These are phyloP conservation scores for Bremia lactucae DNA, from an alignment of 352 stramenopile species.

Conservation along the genomic window DNA sequence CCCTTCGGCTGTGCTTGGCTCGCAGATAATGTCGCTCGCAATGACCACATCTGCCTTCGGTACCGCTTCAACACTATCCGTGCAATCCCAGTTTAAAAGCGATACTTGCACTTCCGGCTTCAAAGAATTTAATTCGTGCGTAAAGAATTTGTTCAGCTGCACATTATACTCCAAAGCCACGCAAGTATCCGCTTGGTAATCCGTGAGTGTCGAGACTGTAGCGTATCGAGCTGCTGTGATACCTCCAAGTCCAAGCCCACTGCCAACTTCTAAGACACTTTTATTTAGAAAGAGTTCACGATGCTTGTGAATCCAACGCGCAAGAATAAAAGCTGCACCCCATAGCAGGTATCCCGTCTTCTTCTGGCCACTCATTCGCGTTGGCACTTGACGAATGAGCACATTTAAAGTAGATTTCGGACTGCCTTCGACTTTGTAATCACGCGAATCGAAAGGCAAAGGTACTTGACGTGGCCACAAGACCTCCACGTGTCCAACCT, in stretches of 20 bases:
- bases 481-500: constrained; percentile 47
- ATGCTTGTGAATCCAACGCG: constrained; percentile 71
- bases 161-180: constrained; percentile 71
- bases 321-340: constrained; percentile 71
- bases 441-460: constrained; percentile 51
- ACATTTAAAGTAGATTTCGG: constrained; percentile 32
- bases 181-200: constrained; percentile 81
- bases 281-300: constrained; percentile 63
- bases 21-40: constrained; percentile 82
- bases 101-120: constrained; percentile 49
- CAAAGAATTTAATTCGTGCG: constrained; percentile 39
- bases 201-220: constrained; percentile 49
- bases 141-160: constrained; percentile 62
- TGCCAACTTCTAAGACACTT: constrained; percentile 73
- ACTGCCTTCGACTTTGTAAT: constrained; percentile 20
- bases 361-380: constrained; percentile 74
- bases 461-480: constrained; percentile 40
- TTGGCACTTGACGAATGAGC: constrained; percentile 71
- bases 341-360: constrained; percentile 83
- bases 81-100: constrained; percentile 66
- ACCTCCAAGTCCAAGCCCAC: constrained; percentile 64
- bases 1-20: constrained; percentile 77
- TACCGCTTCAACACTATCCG: constrained; percentile 45
- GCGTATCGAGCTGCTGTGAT: constrained; percentile 70
- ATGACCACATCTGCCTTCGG: constrained; percentile 73